These are phyloP conservation scores for Entomophthora muscae DNA, from an alignment of 371 early-diverging fungal genomes.

Conservation along the genomic window DNA sequence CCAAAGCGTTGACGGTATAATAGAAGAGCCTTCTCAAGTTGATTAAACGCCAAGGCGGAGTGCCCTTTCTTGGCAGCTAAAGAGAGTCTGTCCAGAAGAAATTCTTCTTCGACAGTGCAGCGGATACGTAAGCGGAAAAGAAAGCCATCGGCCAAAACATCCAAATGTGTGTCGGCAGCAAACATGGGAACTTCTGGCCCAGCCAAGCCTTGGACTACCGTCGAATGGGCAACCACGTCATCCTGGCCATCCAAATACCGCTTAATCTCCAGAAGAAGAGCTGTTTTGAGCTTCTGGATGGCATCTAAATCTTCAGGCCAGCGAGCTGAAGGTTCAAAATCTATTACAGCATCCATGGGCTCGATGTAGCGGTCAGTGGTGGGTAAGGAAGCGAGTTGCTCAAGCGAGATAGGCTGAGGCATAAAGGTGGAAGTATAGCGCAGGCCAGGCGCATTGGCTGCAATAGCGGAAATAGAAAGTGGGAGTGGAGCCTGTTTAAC, in stretches of 20 bases:
- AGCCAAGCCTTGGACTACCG: slow-evolving; percentile 20
- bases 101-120: slow-evolving; percentile 40
- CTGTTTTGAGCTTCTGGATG: slow-evolving; percentile 76
- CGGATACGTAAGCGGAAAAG: slow-evolving; percentile 58
- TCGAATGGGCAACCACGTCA: not conserved
- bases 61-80: slow-evolving; percentile 20
- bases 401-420: slow-evolving; percentile 51
- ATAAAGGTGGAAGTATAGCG: slow-evolving; percentile 57
- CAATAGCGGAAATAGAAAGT: slow-evolving; percentile 46
- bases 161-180: slow-evolving; percentile 36
- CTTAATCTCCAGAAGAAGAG: slow-evolving; percentile 56
- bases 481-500: slow-evolving; percentile 55
- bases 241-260: slow-evolving; percentile 26
- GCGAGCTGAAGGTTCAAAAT: slow-evolving; percentile 60
- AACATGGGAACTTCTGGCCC: slow-evolving; percentile 23
- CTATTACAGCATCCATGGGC: slow-evolving; percentile 58
- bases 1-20: slow-evolving; percentile 27
- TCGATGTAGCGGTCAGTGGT: slow-evolving; percentile 40
- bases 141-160: slow-evolving; percentile 46
- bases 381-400: slow-evolving; percentile 18
- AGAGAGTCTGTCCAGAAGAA: slow-evolving; percentile 30
- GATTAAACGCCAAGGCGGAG: slow-evolving; percentile 19
- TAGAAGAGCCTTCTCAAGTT: slow-evolving; percentile 26
- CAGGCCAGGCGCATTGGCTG: slow-evolving; percentile 40
- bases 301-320: slow-evolving; percentile 85